Evolutionary conservation across 140 eudicot genomes (phyloP).

Genomic region (Oenanthe javanica): DNA sequence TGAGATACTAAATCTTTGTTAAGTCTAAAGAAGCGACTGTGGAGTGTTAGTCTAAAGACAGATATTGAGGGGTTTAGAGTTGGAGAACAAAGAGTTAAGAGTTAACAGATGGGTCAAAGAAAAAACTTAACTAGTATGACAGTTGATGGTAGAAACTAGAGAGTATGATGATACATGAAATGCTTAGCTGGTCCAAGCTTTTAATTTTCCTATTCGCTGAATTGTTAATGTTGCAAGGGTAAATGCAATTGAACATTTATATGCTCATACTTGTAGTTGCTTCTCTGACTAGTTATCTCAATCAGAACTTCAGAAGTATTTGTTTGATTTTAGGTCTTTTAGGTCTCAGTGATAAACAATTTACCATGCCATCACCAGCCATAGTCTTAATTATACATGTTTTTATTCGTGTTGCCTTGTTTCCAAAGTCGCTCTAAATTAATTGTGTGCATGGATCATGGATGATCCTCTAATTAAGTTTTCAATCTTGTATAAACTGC

Average conservation of each 20-base stretch:
- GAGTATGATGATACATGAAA: background rate
- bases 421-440: background rate
- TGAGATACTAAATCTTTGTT: background rate
- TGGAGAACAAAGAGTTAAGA: background rate
- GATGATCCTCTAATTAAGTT: background rate
- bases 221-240: background rate
- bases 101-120: background rate
- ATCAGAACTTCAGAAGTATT: background rate
- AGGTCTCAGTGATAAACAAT: background rate
- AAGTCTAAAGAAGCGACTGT: background rate
- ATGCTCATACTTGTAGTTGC: too few species aligned
- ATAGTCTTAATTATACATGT: background rate
- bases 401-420: background rate
- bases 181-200: background rate
- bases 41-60: background rate
- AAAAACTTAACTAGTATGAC: background rate
- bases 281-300: background rate
- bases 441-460: background rate
- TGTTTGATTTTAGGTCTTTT: background rate
- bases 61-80: background rate
- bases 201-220: background rate
- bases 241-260: background rate
- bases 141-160: background rate
- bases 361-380: background rate
- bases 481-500: conserved; percentile 15